A percentile compares a stretch with the other conserved stretches of the same genome.
phyloP scores from a whole-genome alignment of 2,329 filamentous ascomycete genomes.

The Cytospora chrysosperma region DNA sequence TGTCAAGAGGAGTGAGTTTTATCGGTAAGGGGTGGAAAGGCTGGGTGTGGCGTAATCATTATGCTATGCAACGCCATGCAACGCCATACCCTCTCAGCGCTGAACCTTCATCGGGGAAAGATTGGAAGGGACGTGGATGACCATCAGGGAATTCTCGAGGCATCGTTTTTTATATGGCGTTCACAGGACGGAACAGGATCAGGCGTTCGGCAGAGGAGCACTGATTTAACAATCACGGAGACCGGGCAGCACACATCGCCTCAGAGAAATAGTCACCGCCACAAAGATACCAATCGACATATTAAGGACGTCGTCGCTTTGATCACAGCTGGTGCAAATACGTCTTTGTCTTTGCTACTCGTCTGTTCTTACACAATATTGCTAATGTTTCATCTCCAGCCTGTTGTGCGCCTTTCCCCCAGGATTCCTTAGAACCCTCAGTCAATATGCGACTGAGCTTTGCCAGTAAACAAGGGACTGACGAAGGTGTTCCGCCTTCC shows the following conservation, averaged over 20 bases:
- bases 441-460: background rate
- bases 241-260: background rate
- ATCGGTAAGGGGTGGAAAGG: constrained; percentile 56
- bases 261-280: background rate
- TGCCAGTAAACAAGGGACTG: background rate
- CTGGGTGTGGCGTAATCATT: background rate
- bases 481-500: background rate
- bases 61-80: background rate
- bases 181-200: constrained; percentile 3
- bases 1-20: constrained; percentile 96
- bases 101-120: background rate
- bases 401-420: background rate
- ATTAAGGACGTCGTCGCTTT: background rate
- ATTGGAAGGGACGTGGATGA: background rate
- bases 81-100: background rate
- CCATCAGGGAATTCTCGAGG: background rate
- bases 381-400: background rate
- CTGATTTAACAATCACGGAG: background rate
- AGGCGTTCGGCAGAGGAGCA: constrained; percentile 1
- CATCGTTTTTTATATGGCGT: background rate
- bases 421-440: background rate
- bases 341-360: background rate
- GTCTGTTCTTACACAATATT: background rate
- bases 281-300: background rate
- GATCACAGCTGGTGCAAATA: background rate